Evolutionary conservation across 148 eudicot genomes (phyloP), one percentile per base, ranked within the genome.

Genomic region (Spergularia marina): DNA sequence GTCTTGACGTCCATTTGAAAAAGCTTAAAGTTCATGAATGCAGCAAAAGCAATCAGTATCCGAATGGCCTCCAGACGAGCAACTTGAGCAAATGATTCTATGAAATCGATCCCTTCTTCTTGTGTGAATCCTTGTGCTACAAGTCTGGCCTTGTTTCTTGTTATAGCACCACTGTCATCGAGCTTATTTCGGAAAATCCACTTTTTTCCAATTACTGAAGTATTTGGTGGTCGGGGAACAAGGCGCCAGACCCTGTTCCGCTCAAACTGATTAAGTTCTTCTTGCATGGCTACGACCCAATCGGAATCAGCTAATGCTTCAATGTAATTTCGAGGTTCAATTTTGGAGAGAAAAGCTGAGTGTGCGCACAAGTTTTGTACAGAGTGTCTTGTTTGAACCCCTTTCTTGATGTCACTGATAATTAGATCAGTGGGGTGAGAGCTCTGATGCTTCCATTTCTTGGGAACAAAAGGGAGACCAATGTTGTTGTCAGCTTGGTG

Each of bases 1-100:
- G 41, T 30, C 17, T 63, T 63, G 6, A 63, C 67, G 36, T 63
- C 41, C 67, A 63, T 63, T 25, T 63, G 67, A 21, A 58, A 58
- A 3, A 58, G 62, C 9, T 58, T 58, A 1, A 58, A 16, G 21
- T 58, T 21, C 62, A 34, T 63, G 11, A 10, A 16, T 1, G 67
- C 16, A 25, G 41, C 41, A 63, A 63, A 63, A 4, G 67, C 41
- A 10, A 63, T 25, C 41, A 63, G 2, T 2, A 63, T 63, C 17
- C 67, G 1, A 9, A 63, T 63, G 5, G 67, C 67, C 13, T 63
- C 15, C 12, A 63, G 30, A 4, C 16, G 30, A 6, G 13, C 40
- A 12, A 63, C 40, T 3, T 6, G 67, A 16, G 62, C 20, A 58
- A 58, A 58, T 0, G 62, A 13, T 1, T 58, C 20, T n/a, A 7